A percentile compares a stretch with the other conserved stretches of the same genome.
phyloP scores from a whole-genome alignment of 495 filamentous ascomycete species.

The Neurospora tetrasperma region DNA sequence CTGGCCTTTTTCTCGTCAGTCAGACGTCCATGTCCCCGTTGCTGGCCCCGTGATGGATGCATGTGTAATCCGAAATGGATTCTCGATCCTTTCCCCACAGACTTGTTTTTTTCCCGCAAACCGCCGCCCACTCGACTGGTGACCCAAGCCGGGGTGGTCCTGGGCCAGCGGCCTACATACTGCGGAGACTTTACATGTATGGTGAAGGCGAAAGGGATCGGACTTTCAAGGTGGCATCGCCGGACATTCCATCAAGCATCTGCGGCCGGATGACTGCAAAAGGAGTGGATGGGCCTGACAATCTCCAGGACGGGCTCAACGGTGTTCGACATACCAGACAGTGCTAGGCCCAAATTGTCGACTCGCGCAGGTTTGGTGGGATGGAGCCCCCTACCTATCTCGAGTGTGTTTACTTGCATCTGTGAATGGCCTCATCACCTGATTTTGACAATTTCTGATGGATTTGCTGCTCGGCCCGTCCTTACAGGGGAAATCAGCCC shows the following conservation, averaged over 20 bases:
- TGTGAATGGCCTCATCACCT: neutral
- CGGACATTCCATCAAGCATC: neutral
- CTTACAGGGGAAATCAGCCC: neutral
- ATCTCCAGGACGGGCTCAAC: neutral
- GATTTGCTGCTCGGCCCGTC: neutral
- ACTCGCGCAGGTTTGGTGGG: neutral
- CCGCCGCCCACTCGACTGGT: neutral
- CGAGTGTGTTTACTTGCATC: neutral
- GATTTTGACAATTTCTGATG: neutral
- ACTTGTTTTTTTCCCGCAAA: neutral
- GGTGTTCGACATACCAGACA: neutral
- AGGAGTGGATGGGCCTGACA: neutral
- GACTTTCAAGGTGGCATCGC: neutral
- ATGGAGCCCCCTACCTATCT: neutral
- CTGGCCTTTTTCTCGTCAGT: neutral
- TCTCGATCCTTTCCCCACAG: neutral
- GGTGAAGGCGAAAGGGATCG: neutral
- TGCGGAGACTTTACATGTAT: neutral
- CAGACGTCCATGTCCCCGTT: neutral
- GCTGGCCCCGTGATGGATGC: neutral
- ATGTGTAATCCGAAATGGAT: neutral
- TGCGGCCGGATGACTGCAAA: neutral
- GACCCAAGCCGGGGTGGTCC: neutral
- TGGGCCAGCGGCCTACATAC: neutral
- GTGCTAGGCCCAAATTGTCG: neutral